Percentiles rank a stretch among this genome's conserved stretches.
phyloP scores from a whole-genome alignment of 768 basidiomycete genomes.

The Postia placenta region DNA sequence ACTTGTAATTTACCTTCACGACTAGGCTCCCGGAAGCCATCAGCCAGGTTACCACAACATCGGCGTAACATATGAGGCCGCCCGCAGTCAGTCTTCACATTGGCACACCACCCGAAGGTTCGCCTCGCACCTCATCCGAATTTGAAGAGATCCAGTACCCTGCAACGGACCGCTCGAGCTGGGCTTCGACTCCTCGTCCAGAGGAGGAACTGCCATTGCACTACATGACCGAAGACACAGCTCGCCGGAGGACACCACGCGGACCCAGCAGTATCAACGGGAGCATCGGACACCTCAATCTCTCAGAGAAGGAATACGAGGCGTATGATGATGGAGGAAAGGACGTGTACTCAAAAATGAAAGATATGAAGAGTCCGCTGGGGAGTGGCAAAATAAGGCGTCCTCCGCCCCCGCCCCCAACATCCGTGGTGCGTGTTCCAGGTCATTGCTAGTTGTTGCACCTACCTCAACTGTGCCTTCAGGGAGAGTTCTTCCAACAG shows the following conservation, averaged over 20 bases:
- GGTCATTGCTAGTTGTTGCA: constrained; percentile 6
- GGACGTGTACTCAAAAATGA: constrained; percentile 49
- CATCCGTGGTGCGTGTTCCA: constrained; percentile 31
- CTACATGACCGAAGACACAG: constrained; percentile 46
- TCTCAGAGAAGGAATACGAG: constrained; percentile 19
- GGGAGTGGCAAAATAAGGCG: constrained; percentile 53
- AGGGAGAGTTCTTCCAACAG: constrained; percentile 76
- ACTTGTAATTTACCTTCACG: too few species aligned
- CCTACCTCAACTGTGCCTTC: background rate
- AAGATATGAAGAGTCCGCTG: constrained; percentile 21
- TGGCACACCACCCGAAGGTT: constrained; percentile 46
- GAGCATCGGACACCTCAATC: constrained; percentile 19
- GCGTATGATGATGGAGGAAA: constrained; percentile 61
- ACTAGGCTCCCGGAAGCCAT: background rate
- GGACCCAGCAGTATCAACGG: constrained; percentile 28
- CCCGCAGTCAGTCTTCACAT: constrained; percentile 67
- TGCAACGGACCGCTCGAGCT: constrained; percentile 24
- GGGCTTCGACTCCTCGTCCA: constrained; percentile 18
- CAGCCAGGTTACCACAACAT: background rate
- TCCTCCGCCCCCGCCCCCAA: constrained; percentile 59
- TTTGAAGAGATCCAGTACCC: constrained; percentile 70
- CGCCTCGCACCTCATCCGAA: constrained; percentile 52
- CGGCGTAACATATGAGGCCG: constrained; percentile 22
- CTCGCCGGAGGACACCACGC: constrained; percentile 39
- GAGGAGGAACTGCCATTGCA: constrained; percentile 45